These are phyloP conservation scores for Kondoa malvinella DNA, from an alignment of 768 basidiomycete species.

Conservation along the genomic window DNA sequence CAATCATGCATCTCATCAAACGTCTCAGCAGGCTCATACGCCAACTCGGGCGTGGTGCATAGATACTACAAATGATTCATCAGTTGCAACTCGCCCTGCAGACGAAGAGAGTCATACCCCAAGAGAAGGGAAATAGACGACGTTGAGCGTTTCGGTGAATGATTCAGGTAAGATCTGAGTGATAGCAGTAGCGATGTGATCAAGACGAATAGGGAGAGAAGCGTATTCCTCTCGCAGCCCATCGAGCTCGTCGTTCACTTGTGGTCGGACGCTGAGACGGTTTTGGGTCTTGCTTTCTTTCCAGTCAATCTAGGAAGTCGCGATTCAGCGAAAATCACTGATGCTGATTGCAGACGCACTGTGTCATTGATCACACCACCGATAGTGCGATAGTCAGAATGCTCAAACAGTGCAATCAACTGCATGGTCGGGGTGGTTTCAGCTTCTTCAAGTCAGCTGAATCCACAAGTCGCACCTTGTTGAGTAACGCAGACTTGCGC, in stretches of 20 bases:
- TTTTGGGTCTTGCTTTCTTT: neutral
- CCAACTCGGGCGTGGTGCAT: neutral
- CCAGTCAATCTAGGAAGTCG: neutral
- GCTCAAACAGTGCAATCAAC: neutral
- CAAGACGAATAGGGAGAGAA: neutral
- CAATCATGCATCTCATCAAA: neutral
- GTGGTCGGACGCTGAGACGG: neutral
- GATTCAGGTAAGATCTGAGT: neutral
- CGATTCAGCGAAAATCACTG: too few species aligned
- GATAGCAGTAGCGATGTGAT: neutral
- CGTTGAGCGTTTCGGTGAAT: neutral
- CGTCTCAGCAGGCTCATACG: neutral
- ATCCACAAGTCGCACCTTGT: neutral
- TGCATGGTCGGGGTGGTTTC: too few species aligned
- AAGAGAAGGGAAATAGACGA: neutral
- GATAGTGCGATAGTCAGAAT: neutral
- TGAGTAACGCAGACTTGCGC: neutral
- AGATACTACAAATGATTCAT: too few species aligned
- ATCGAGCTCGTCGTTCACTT: neutral
- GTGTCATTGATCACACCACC: neutral
- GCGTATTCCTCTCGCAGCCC: neutral
- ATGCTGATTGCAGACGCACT: neutral
- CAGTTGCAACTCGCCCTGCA: too few species aligned
- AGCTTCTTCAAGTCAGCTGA: neutral
- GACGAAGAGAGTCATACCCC: too few species aligned